Evolutionary conservation across 1,139 yeast species (phyloP), one percentile per base, ranked within the genome.

Genomic region (Taphrina wiesneri): DNA sequence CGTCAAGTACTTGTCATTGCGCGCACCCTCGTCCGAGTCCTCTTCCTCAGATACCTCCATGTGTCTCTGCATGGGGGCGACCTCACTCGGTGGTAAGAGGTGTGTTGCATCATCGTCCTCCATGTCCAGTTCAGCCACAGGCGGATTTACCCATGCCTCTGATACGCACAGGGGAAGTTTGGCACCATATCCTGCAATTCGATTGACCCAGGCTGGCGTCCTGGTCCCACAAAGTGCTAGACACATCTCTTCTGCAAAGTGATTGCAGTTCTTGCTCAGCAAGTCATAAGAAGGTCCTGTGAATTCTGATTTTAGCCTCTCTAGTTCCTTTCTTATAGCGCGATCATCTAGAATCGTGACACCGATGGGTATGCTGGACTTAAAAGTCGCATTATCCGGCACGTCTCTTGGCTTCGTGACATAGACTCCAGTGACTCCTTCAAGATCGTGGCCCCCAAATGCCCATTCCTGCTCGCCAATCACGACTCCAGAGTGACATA

Each of bases 131-230:
- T 60, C 57, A 4, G 64, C 64, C 3, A 60, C 64, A 11, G 64
- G 64, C 28, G 64, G 64, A 28, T 43, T 39, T 32, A 60, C 64
- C 64, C 64, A 60, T 9, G 64, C 43, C 23, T 60, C 57, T 9
- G 64, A 49, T 19, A 60, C 64, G 21, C 64, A 60, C 11, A 60
- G 17, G 9, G 64, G 64, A 30, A 60, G 46, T 45, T 56, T 57
- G 15, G 63, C 66, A 11, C 65, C 67, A 21, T 60, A 28, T 15
- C 63, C 57, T n/a, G 67, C 67, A 13, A 60, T 60, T 15, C 67
- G 65, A 61, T 65, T 65, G 23, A 65, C 49, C 67, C 67, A 65
- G 3, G 56, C 65, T 1, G 67, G 67, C 17, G 60, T 49, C n/a
- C n/a, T 23, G n/a, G 56, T 30, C 32, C 57, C 46, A 43, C 64